Percentiles rank a stretch among this genome's conserved stretches.
These are phyloP conservation scores for Linanthus parryae DNA, from an alignment of 148 eudicot genomes.

Conservation along the genomic window DNA sequence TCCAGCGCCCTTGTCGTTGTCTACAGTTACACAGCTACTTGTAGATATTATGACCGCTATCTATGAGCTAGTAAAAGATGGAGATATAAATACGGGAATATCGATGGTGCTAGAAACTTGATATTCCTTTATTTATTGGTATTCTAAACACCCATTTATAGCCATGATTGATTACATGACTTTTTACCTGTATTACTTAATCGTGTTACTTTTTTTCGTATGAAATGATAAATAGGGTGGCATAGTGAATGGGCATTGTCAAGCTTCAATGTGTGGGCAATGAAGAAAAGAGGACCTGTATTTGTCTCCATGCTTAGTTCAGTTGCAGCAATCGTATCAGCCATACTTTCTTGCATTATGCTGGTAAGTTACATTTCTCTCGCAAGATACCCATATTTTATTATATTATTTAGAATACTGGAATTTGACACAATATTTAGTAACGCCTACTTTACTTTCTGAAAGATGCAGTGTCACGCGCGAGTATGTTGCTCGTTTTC, in stretches of 20 bases:
- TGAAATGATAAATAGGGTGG: too few species aligned
- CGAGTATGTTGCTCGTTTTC: slow-evolving; percentile 56
- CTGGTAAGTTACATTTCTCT: slow-evolving; percentile 29
- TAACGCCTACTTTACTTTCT: too few species aligned
- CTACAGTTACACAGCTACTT: slow-evolving; percentile 55
- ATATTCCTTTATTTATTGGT: slow-evolving; percentile 48
- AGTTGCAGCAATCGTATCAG: slow-evolving; percentile 51
- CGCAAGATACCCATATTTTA: slow-evolving; percentile 58
- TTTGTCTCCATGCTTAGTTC: slow-evolving; percentile 72
- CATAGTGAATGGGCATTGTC: slow-evolving; percentile 34
- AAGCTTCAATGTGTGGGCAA: slow-evolving; percentile 74
- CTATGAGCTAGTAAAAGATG: slow-evolving; percentile 29
- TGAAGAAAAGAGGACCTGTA: slow-evolving; percentile 80
- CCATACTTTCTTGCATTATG: slow-evolving; percentile 31
- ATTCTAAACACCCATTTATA: neutral
- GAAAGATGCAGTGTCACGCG: slow-evolving; percentile 27
- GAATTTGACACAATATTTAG: too few species aligned
- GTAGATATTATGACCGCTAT: slow-evolving; percentile 37
- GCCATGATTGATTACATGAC: too few species aligned
- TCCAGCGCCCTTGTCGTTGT: slow-evolving; percentile 61
- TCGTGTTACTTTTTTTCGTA: too few species aligned
- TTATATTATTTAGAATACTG: too few species aligned
- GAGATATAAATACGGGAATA: slow-evolving; percentile 25
- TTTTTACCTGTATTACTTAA: too few species aligned
- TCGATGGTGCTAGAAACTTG: slow-evolving; percentile 20